phyloP scores from a whole-genome alignment of 1,139 yeast genomes.

The Saccharomycopsis hybrid region DNA sequence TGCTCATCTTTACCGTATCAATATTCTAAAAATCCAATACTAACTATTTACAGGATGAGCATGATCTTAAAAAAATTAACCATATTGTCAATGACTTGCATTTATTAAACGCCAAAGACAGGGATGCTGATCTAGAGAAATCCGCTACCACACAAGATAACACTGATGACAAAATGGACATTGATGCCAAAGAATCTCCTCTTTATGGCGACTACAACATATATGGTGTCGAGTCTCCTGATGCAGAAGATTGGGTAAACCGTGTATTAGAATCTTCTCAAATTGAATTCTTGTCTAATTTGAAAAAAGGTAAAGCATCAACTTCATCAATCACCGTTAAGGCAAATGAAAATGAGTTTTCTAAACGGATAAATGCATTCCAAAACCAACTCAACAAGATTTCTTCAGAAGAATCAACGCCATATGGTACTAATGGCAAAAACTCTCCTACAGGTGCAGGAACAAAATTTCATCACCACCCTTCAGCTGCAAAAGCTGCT shows the following conservation, averaged over 20 bases:
- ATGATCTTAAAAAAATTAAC: slow-evolving; percentile 5
- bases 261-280: slow-evolving; percentile 18
- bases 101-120: not conserved
- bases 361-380: slow-evolving; percentile 6
- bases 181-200: slow-evolving; percentile 8
- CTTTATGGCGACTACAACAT: slow-evolving; percentile 20
- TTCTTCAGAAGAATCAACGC: slow-evolving; percentile 10
- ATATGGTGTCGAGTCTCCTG: slow-evolving; percentile 20
- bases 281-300: slow-evolving; percentile 14
- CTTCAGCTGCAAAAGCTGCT: too few relatives aligned
- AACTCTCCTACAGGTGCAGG: slow-evolving; percentile 5
- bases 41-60: not conserved
- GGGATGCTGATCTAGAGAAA: not conserved
- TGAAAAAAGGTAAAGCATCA: slow-evolving; percentile 7
- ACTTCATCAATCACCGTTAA: not conserved
- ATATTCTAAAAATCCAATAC: too few relatives aligned
- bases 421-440: slow-evolving; percentile 9
- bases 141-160: not conserved
- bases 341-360: not conserved
- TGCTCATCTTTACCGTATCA: too few relatives aligned
- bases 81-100: slow-evolving; percentile 4
- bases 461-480: too few relatives aligned
- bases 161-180: slow-evolving; percentile 4
- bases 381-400: slow-evolving; percentile 15
- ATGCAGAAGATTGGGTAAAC: slow-evolving; percentile 20